Evolutionary conservation across 495 filamentous ascomycete genomes (phyloP).

Genomic region (Chaetomium tenue): DNA sequence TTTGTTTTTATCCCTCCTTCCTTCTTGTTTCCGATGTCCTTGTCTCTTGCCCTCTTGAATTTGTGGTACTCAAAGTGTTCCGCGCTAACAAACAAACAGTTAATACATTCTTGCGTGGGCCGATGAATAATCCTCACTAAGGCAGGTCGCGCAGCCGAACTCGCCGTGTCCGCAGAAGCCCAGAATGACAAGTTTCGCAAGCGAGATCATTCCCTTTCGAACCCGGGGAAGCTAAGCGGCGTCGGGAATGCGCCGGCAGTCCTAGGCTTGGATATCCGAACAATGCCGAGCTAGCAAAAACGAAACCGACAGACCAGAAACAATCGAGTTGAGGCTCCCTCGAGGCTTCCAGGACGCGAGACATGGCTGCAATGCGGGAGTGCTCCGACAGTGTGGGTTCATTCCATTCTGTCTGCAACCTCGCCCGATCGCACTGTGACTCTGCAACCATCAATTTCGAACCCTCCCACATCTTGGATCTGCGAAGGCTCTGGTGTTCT

Average conservation of each 20-base stretch:
- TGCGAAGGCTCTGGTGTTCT: background rate
- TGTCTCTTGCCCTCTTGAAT: no score
- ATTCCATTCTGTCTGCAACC: slow-evolving; percentile 6
- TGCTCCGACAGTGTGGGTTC: slow-evolving; percentile 6
- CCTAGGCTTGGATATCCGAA: background rate
- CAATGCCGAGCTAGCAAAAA: background rate
- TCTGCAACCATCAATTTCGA: background rate
- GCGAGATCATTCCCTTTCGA: slow-evolving; percentile 10
- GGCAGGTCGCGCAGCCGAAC: slow-evolving; percentile 7
- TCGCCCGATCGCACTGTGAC: slow-evolving; percentile 12
- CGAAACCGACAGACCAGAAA: background rate
- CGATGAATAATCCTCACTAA: slow-evolving; percentile 9
- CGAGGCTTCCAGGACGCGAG: background rate
- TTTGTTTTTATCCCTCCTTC: no score
- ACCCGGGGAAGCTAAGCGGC: slow-evolving; percentile 3
- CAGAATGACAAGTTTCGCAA: background rate
- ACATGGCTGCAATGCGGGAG: background rate
- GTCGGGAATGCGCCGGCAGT: slow-evolving; percentile 12
- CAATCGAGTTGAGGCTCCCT: background rate
- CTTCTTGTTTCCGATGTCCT: no score
- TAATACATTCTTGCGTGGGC: background rate
- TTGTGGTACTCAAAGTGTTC: no score
- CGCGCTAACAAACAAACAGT: no score
- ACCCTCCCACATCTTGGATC: background rate
- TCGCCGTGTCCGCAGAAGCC: slow-evolving; percentile 11